These are phyloP conservation scores for Ensete glaucum DNA, from an alignment of 176 grass and related monocot genomes.

Conservation along the genomic window DNA sequence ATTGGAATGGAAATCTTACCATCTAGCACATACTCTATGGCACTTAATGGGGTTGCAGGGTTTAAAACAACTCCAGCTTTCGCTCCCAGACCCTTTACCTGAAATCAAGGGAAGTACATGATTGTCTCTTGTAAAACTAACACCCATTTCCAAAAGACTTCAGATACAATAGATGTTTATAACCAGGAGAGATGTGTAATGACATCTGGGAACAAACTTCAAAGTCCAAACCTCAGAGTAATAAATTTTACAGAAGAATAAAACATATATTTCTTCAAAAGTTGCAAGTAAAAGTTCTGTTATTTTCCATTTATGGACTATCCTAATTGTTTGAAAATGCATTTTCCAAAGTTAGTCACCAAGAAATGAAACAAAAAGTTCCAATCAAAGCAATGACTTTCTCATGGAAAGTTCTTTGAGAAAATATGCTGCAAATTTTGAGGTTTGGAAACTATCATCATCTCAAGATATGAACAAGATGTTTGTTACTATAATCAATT, in stretches of 20 bases:
- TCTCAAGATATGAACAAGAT: too few species aligned
- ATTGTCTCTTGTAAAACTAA: too few species aligned
- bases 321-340: not conserved
- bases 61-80: constrained; percentile 99
- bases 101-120: constrained; percentile 13
- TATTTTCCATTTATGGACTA: not conserved
- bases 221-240: too few species aligned
- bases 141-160: too few species aligned
- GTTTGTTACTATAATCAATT: too few species aligned
- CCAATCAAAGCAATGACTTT: not conserved
- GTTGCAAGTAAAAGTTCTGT: not conserved
- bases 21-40: constrained; percentile 84
- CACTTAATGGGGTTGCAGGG: constrained; percentile 72
- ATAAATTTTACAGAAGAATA: not conserved
- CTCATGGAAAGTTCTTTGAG: too few species aligned
- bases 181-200: too few species aligned
- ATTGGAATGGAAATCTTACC: constrained; percentile 35
- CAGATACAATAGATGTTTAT: not conserved
- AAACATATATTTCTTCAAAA: not conserved
- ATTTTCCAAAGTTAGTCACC: not conserved
- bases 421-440: too few species aligned
- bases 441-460: too few species aligned
- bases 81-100: constrained; percentile 93
- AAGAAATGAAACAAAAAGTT: not conserved
- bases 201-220: too few species aligned